A percentile compares a stretch with the other conserved stretches of the same genome.
Evolutionary conservation across 1,284 basidiomycete genomes (phyloP).

Genomic region (Malassezia vespertilionis): DNA sequence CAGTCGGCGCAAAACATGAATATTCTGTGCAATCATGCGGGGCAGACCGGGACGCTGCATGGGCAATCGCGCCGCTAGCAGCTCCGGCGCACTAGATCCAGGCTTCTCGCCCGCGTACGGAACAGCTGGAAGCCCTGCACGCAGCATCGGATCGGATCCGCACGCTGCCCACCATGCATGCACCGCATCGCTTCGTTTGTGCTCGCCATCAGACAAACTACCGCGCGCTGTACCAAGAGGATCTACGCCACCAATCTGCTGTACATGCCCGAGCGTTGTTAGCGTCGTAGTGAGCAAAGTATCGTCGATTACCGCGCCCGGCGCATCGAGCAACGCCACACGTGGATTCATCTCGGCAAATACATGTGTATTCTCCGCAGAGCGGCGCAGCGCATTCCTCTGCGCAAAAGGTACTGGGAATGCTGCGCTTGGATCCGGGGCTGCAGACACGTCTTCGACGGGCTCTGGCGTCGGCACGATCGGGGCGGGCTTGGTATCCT

Average conservation of each 20-base stretch:
- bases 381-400: constrained; percentile 62
- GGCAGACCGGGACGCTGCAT: constrained; percentile 24
- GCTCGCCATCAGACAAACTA: too few species aligned
- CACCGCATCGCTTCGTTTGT: neutral
- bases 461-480: neutral
- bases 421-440: neutral
- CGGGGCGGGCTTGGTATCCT: neutral
- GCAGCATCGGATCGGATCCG: constrained; percentile 23
- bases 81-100: neutral
- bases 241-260: neutral
- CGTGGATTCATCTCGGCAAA: constrained; percentile 26
- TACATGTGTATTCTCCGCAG: constrained; percentile 59
- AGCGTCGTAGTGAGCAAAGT: neutral
- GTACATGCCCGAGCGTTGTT: neutral
- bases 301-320: neutral
- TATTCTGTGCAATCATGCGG: constrained; percentile 31
- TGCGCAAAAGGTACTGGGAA: constrained; percentile 39
- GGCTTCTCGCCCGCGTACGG: constrained; percentile 9
- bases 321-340: neutral
- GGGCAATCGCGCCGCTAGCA: constrained; percentile 16
- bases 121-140: constrained; percentile 22
- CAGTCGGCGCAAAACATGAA: constrained; percentile 34
- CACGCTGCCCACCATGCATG: constrained; percentile 30
- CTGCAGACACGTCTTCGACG: neutral
- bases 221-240: constrained; percentile 7